Evolutionary conservation across 768 basidiomycete species (phyloP).

Genomic region (Pleurotus sapidus): DNA sequence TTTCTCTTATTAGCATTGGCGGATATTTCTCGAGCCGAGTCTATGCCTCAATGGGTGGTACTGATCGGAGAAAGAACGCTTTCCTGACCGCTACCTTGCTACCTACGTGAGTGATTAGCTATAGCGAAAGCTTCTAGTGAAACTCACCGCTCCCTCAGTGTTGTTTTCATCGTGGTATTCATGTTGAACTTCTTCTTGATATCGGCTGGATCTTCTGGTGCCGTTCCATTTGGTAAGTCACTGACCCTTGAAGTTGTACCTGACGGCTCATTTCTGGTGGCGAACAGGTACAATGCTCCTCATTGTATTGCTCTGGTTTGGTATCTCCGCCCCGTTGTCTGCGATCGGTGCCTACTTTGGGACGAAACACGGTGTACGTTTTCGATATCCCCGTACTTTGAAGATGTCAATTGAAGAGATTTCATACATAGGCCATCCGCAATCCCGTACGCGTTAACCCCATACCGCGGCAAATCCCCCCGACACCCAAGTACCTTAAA

Average conservation of each 20-base stretch:
- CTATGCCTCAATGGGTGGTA: conserved; percentile 78
- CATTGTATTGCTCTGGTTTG: conserved; percentile 87
- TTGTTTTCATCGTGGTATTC: conserved; percentile 84
- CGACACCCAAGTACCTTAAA: conserved; percentile 77
- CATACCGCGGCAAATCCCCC: conserved; percentile 96
- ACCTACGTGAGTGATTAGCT: conserved; percentile 61
- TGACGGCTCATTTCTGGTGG: neutral
- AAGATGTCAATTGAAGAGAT: neutral
- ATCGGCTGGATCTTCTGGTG: conserved; percentile 83
- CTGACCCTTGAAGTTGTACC: neutral
- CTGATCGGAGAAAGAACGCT: conserved; percentile 74
- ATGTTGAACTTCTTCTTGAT: conserved; percentile 90
- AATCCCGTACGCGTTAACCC: conserved; percentile 88
- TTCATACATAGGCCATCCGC: conserved; percentile 49
- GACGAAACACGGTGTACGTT: conserved; percentile 76
- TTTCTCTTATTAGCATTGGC: conserved; percentile 53
- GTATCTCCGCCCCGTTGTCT: conserved; percentile 89
- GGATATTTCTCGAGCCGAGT: conserved; percentile 87
- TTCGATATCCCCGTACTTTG: neutral
- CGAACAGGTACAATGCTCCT: conserved; percentile 74
- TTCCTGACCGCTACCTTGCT: conserved; percentile 87
- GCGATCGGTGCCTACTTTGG: conserved; percentile 86
- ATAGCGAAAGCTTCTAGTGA: neutral
- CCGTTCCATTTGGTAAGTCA: conserved; percentile 86
- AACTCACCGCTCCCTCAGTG: conserved; percentile 33